These are phyloP conservation scores for Quercus rubra DNA, from an alignment of 306 rosid genomes.

Conservation along the genomic window DNA sequence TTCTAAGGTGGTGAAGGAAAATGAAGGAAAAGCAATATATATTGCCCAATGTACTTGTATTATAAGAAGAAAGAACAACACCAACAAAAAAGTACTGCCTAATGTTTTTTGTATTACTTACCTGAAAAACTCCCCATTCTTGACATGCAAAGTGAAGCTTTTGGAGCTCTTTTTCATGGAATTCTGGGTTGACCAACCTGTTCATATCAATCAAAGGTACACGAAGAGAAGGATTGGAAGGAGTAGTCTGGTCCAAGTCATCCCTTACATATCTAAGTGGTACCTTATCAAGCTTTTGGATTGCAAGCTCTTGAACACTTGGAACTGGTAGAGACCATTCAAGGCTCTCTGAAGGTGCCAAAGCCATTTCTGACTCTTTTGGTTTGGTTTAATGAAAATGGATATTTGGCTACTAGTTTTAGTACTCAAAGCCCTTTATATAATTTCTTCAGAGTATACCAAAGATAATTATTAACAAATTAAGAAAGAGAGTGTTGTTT, in stretches of 20 bases:
- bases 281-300: constrained; percentile 17
- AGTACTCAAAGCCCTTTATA: background rate
- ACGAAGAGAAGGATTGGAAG: constrained; percentile 29
- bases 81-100: no score
- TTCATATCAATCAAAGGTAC: constrained; percentile 37
- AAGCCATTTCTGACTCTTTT: background rate
- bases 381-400: no score
- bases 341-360: constrained; percentile 8
- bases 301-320: constrained; percentile 43
- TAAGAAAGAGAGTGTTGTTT: no score
- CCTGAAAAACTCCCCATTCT: constrained; percentile 50
- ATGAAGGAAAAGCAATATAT: no score
- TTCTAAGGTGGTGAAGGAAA: no score
- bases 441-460: no score
- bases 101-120: background rate
- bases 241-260: constrained; percentile 2
- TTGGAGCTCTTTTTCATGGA: constrained; percentile 27
- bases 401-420: background rate
- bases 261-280: constrained; percentile 41
- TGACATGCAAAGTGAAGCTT: constrained; percentile 44
- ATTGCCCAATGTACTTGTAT: no score
- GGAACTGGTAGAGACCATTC: constrained; percentile 41
- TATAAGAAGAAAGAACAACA: no score
- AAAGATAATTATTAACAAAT: no score
- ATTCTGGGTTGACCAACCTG: constrained; percentile 29